phyloP scores from a whole-genome alignment of 2,329 filamentous ascomycete genomes.

The Diplodia sapinea region DNA sequence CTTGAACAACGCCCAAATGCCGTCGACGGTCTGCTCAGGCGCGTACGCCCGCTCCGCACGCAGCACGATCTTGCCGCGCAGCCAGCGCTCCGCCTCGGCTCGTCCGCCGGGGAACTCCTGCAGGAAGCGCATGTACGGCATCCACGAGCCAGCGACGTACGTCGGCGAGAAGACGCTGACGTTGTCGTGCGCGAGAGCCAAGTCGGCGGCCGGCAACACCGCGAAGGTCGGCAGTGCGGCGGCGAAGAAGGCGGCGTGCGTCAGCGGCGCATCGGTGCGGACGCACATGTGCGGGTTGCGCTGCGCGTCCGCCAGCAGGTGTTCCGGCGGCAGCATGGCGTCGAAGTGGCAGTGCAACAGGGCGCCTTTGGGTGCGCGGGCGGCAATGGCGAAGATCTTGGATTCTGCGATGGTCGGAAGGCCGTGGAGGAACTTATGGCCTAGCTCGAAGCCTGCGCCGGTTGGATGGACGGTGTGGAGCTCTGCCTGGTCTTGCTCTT shows the following conservation, averaged over 20 bases:
- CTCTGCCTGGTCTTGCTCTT: background rate
- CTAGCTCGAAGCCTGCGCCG: background rate
- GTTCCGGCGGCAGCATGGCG: conserved; percentile 15
- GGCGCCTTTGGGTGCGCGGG: conserved; percentile 2
- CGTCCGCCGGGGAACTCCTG: background rate
- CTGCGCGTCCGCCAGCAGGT: conserved; percentile 15
- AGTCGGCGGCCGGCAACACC: background rate
- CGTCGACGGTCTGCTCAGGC: conserved; percentile 37
- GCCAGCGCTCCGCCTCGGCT: conserved; percentile 55
- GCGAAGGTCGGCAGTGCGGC: conserved; percentile 6
- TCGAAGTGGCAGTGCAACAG: conserved; percentile 25
- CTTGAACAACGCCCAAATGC: conserved; percentile 67
- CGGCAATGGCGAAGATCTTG: conserved; percentile 1
- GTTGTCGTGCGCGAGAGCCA: background rate
- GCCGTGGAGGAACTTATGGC: conserved; percentile 20
- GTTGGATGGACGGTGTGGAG: background rate
- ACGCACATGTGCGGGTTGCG: conserved; percentile 1
- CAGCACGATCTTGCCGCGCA: conserved; percentile 67
- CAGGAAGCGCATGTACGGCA: conserved; percentile 11
- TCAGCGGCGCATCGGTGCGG: background rate
- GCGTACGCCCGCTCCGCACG: conserved; percentile 65
- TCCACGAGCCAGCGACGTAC: conserved; percentile 20
- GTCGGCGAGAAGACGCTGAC: background rate
- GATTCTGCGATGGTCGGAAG: background rate
- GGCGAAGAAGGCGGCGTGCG: background rate